Base-by-base conservation (phyloP, 2,329 filamentous ascomycete genomes). In the Xenosphaeropsis pyriputrescens region DNA sequence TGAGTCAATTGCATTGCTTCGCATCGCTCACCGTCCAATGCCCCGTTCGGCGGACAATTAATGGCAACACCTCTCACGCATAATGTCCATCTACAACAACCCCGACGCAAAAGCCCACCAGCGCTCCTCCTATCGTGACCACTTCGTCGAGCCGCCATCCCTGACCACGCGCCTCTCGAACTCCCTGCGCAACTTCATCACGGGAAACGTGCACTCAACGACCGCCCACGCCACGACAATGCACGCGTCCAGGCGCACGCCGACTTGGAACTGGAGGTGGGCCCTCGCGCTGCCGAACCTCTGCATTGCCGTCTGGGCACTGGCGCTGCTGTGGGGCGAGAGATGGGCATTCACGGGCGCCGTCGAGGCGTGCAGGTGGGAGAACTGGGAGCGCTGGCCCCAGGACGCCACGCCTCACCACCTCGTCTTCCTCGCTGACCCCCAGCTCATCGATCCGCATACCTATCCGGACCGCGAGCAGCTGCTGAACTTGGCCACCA, bases 311-410 rank as follows among this genome's bases (percentile, higher is more conserved):
- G 41, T 88, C 34, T 98, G 91, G 89, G 50, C 86, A 31, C 56
- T 84, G 16, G 68, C 82, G 15, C 51, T 98, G 44, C 73, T 91
- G 46, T 91, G 84, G 75, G 86, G 89, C 1, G 91, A 98, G 63
- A 68, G 82, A 41, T 81, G 72, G 58, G 70, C 79, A 29, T 96
- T 93, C 57, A 66, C 70, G 38, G 72, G 72, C 45, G 76, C 72
- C 42, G 72, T 94, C 13, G 64, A 71, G 39, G 67, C 63, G 37
- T 98, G 91, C 58, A 62, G 72, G 39, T 98, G 91, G 91, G 68
- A 73, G 29, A 72, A 71, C 31, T 98, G 91, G 91, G 91, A 98
- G 64, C 70, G 74, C 58, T 98, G 91, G 91, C 85, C 86, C 38
- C 60, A 70, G 50, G 75, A 70, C 47, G 80, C 88, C 36, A 75